Evolutionary conservation across 345 rosid species (phyloP), one percentile per base, ranked within the genome.

Genomic region (Odontarrhena argentea): DNA sequence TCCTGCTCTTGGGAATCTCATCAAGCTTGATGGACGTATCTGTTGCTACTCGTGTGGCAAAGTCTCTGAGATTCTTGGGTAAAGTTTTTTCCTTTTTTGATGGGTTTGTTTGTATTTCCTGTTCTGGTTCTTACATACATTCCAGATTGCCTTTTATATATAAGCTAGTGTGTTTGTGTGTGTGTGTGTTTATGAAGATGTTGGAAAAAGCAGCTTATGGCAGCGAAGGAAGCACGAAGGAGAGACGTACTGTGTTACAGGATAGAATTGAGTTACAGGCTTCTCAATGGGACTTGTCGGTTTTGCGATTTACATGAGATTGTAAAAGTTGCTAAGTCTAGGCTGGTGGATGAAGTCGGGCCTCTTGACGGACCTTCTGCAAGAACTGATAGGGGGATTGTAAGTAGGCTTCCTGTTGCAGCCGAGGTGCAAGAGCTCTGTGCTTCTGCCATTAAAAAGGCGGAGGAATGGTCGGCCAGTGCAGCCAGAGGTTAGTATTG

Each of bases 21-120:
- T 71, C 66, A 62, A 60, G 76, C 79, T 76, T 46, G 79, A 76
- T 71, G 79, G 79, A 1, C 54, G 54, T 70, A 89, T 88, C 64
- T 91, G 97, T 50, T 95, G 99, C 75, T 93, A 91, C 67, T 83
- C 96, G 7, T 95, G 99, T 47, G 99, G 97, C 73, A 95, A 91
- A 87, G 96, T 91, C 61, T 89, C 97, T 11, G 88, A 89, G 47
- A 85, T 95, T 74, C 88, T 95, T 14, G 85, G 91, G 99, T 91
- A 77, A 57, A 80, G 92, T 9, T 22, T 32, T 25, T 28, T 15
- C 30, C 45, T 57, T 35, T 24, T 10, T 26, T 64, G 35, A 35
- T 49, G n/a, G 32, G 11, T 25, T 25, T 25, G 11, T 25, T 25
- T 25, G 38, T 13, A 32, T 38, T 64, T 28, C 6, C 1, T 38